Percentiles rank a stretch among this genome's conserved stretches.
Evolutionary conservation across 129 eudicot genomes (phyloP).

Genomic region (Scalesia atractyloides): DNA sequence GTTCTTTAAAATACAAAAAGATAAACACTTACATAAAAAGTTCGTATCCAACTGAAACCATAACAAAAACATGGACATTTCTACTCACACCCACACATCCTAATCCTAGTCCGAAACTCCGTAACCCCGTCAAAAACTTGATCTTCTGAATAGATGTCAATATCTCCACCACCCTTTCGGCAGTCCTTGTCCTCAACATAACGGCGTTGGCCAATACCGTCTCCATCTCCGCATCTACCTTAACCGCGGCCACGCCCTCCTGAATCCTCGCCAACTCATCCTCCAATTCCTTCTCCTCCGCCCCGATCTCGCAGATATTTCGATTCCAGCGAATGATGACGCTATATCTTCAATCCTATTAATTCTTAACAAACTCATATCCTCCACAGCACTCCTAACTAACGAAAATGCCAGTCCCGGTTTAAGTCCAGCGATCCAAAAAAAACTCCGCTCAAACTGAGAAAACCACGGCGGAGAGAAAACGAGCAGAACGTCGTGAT

Average conservation of each 20-base stretch:
- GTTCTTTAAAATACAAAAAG: no score
- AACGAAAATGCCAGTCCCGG: constrained; percentile 46
- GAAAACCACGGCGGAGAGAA: constrained; percentile 67
- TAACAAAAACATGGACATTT: no score
- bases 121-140: constrained; percentile 51
- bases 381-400: constrained; percentile 14
- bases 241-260: constrained; percentile 50
- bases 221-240: constrained; percentile 21
- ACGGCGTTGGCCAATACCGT: constrained; percentile 51
- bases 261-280: constrained; percentile 54
- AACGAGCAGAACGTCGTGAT: constrained; percentile 36
- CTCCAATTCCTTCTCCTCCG: constrained; percentile 31
- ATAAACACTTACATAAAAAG: no score
- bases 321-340: no score
- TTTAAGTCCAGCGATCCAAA: constrained; percentile 66
- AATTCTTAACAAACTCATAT: constrained; percentile 15
- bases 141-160: constrained; percentile 45
- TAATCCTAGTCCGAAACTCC: constrained; percentile 38
- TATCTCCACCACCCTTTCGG: constrained; percentile 50
- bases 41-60: no score
- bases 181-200: constrained; percentile 50
- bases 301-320: not conserved
- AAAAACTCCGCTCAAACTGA: constrained; percentile 45
- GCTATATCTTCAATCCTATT: no score
- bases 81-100: constrained; percentile 31